A percentile compares a stretch with the other conserved stretches of the same genome.
Evolutionary conservation across 2,329 filamentous ascomycete genomes (phyloP).

Genomic region (Pseudonectria foliicola): DNA sequence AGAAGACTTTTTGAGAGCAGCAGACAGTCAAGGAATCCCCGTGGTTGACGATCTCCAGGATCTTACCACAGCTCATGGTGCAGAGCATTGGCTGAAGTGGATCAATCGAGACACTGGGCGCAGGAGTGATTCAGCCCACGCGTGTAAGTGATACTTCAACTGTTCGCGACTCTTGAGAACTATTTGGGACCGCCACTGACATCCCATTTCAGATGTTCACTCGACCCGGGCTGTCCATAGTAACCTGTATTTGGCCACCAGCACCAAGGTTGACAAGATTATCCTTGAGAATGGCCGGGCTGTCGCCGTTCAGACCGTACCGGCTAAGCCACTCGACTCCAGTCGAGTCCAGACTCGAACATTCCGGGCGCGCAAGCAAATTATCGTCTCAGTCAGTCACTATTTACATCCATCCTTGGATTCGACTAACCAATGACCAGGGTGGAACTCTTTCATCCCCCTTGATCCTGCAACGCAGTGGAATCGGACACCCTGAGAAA

Average conservation of each 20-base stretch:
- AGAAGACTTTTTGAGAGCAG: constrained; percentile 69
- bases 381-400: constrained; percentile 50
- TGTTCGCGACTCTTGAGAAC: no score
- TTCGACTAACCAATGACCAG: no score
- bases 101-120: constrained; percentile 60
- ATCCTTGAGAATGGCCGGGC: constrained; percentile 66
- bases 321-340: constrained; percentile 60
- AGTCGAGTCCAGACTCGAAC: constrained; percentile 42
- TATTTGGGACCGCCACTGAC: no score
- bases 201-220: constrained; percentile 48
- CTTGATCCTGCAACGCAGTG: constrained; percentile 67
- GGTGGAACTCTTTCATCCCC: constrained; percentile 68
- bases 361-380: constrained; percentile 65
- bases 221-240: constrained; percentile 62
- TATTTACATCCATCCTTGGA: no score
- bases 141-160: constrained; percentile 4
- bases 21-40: constrained; percentile 66
- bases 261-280: constrained; percentile 72
- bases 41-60: constrained; percentile 72
- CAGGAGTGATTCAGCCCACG: constrained; percentile 7
- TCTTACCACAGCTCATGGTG: constrained; percentile 59
- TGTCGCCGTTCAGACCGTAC: constrained; percentile 63
- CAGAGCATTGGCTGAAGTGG: constrained; percentile 82
- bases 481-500: constrained; percentile 65
- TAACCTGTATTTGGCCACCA: constrained; percentile 66